Evolutionary conservation across 1,284 basidiomycete genomes (phyloP).

Genomic region (Malassezia yamatoensis): DNA sequence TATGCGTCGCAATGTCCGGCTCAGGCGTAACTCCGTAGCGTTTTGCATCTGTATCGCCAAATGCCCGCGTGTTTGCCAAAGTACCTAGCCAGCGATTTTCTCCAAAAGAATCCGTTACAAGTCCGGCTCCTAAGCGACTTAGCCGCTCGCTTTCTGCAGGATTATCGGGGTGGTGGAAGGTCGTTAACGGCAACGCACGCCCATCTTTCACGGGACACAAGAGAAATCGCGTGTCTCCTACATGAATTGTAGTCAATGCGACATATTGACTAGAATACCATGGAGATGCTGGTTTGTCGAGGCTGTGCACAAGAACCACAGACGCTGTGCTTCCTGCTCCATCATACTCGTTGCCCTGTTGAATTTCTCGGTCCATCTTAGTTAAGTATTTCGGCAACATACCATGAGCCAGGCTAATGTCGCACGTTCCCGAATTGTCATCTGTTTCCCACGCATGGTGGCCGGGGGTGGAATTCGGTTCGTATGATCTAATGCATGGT

Average conservation of each 20-base stretch:
- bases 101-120: slow-evolving; percentile 89
- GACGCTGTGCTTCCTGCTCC: slow-evolving; percentile 74
- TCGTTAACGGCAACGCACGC: slow-evolving; percentile 59
- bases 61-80: slow-evolving; percentile 81
- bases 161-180: slow-evolving; percentile 74
- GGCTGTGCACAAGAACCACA: slow-evolving; percentile 73
- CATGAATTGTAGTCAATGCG: slow-evolving; percentile 69
- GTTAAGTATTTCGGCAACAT: background rate
- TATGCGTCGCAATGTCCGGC: slow-evolving; percentile 73
- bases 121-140: slow-evolving; percentile 72
- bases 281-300: slow-evolving; percentile 58
- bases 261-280: slow-evolving; percentile 47
- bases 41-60: slow-evolving; percentile 86
- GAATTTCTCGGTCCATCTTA: slow-evolving; percentile 36
- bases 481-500: slow-evolving; percentile 14
- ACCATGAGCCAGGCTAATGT: slow-evolving; percentile 40
- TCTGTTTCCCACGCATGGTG: slow-evolving; percentile 21
- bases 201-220: slow-evolving; percentile 67
- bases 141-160: slow-evolving; percentile 72
- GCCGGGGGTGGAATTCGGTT: slow-evolving; percentile 27
- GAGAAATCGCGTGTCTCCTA: slow-evolving; percentile 71
- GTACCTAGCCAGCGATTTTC: slow-evolving; percentile 95
- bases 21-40: slow-evolving; percentile 65
- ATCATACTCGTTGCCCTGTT: slow-evolving; percentile 25
- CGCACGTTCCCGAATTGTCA: slow-evolving; percentile 40